Evolutionary conservation across 208 protist genomes (phyloP).

Genomic region (Trichomonas tenax): DNA sequence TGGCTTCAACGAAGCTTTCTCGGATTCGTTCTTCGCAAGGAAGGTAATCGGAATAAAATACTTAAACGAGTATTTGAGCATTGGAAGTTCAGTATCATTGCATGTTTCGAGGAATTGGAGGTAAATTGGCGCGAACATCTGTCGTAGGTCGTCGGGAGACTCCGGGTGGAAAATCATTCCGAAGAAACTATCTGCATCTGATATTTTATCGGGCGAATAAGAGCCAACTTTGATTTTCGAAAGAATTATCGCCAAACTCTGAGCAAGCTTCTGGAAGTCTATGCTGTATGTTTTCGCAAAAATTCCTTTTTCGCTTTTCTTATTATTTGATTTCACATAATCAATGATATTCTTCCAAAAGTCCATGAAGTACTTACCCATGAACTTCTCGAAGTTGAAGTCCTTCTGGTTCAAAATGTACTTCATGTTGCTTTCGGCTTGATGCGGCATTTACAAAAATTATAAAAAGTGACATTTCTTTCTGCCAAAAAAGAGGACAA

Average conservation of each 20-base stretch:
- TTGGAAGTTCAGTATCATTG: neutral
- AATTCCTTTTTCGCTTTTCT: neutral
- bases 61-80: neutral
- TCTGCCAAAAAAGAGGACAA: too few relatives aligned
- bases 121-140: neutral
- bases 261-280: neutral
- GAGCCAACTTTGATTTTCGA: neutral
- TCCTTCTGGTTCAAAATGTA: neutral
- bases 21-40: neutral
- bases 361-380: neutral
- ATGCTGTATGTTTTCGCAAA: neutral
- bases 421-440: neutral
- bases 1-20: neutral
- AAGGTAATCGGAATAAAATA: neutral
- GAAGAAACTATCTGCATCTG: neutral
- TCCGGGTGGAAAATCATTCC: neutral
- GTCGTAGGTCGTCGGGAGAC: neutral
- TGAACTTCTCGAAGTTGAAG: neutral
- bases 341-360: neutral
- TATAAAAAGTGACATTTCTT: neutral
- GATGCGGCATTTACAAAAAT: neutral
- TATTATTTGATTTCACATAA: neutral
- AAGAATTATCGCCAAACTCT: neutral
- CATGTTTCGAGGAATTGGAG: neutral
- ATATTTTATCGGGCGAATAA: neutral